Percentiles rank a stretch among this genome's conserved stretches.
phyloP scores from a whole-genome alignment of 345 rosid genomes.

The Aquilaria sinensis region DNA sequence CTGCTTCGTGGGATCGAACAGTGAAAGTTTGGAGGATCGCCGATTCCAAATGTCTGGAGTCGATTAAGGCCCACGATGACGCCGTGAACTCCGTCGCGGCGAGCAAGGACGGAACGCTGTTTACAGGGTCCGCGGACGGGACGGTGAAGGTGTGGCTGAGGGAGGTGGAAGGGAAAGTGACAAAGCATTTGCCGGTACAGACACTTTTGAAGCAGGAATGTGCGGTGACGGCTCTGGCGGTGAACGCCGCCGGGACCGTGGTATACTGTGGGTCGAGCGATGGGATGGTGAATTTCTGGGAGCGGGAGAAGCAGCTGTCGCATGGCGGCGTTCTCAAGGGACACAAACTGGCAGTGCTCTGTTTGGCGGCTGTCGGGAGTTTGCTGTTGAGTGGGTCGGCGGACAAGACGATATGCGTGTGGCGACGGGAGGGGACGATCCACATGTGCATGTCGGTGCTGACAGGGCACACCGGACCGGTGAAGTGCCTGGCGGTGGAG shows the following conservation, averaged over 20 bases:
- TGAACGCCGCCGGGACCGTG: conserved; percentile 33
- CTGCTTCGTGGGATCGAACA: conserved; percentile 94
- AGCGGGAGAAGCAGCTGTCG: conserved; percentile 52
- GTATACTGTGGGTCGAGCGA: conserved; percentile 90
- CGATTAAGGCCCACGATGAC: conserved; percentile 83
- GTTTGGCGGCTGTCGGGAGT: conserved; percentile 65
- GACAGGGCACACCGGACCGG: conserved; percentile 92
- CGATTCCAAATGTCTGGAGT: conserved; percentile 84
- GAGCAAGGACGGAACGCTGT: conserved; percentile 40
- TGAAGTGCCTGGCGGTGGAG: conserved; percentile 83
- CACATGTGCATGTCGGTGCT: conserved; percentile 83
- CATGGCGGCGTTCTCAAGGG: conserved; percentile 81
- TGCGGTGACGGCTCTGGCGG: conserved; percentile 83
- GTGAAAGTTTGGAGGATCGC: conserved; percentile 88
- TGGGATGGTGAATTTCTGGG: conserved; percentile 87
- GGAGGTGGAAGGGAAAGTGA: conserved; percentile 42
- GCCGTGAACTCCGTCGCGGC: conserved; percentile 82
- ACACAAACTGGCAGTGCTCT: conserved; percentile 85
- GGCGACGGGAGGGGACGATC: conserved; percentile 65
- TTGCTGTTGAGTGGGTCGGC: conserved; percentile 91
- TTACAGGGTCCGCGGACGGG: conserved; percentile 94
- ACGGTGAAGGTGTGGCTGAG: conserved; percentile 85
- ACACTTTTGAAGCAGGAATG: conserved; percentile 75
- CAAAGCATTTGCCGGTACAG: conserved; percentile 50
- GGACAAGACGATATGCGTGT: conserved; percentile 90